Base-by-base conservation (phyloP, 2,329 filamentous ascomycete species). In the Grosmannia serpens region DNA sequence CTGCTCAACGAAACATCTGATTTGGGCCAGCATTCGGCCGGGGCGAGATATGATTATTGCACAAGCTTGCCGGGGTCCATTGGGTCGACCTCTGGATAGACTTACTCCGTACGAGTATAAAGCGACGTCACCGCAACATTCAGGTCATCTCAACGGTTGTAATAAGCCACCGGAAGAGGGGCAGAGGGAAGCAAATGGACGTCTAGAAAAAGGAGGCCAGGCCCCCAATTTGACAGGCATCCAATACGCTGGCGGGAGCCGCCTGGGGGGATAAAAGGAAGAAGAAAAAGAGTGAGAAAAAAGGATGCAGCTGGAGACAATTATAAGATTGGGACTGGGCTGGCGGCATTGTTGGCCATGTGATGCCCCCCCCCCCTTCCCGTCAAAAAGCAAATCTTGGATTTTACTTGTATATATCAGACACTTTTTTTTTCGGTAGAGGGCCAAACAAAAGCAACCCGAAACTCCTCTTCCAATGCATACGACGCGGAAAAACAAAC, bases 381-480 rank as follows among this genome's bases (percentile, higher is more conserved):
- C 33, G 33, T 41, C 38, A 44, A 41, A 44, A 44, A 44, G 41
- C 41, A 24, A 27, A 47, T 15, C 5, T 44, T 26, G 4, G 13
- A 27, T 49, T 46, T 22, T 49, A n/a, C n/a, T n/a, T n/a, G n/a
- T n/a, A 26, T 49, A 17, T 26, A 49, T 15, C 22, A 49, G 15
- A 29, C 26, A 50, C 15, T 50, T 50, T 17, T 53, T 50, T 50
- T 17, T 53, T 53, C 11, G 24, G 24, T 26, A 17, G 4, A 29
- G 8, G 47, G 26, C 55, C 38, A 24, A 62, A 44, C 57, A 58
- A 58, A 49, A 44, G 52, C 44, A 53, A 62, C 59, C 41, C 41
- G 56, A 55, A 57, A 59, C 44, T 35, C 55, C 29, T 52, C 38
- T 20, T 26, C 51, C 50, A 35, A 51, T 58, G 57, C 51, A 53